Percentiles rank a stretch among this genome's conserved stretches.
Conservation (phyloP, 116 monocot species). For the Iris pallida region DNA sequence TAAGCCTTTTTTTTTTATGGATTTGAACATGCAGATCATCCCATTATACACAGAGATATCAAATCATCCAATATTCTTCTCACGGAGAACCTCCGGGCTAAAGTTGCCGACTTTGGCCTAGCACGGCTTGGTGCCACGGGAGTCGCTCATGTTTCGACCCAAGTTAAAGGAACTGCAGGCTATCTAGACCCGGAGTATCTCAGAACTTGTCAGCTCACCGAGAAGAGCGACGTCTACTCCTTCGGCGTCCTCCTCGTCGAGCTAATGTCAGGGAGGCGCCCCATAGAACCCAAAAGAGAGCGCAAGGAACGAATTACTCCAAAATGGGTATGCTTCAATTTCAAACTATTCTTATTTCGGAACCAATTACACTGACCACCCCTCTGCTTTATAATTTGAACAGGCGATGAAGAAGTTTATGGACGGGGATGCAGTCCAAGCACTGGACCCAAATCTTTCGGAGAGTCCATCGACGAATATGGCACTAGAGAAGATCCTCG, state of each 20-base stretch:
- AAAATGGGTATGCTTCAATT: too few species aligned
- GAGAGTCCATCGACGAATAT: slow-evolving; percentile 40
- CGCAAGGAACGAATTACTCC: slow-evolving; percentile 49
- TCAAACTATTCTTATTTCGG: too few species aligned
- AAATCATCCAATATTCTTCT: slow-evolving; percentile 81
- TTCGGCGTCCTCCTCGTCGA: slow-evolving; percentile 84
- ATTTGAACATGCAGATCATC: slow-evolving; percentile 49
- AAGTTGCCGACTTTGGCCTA: slow-evolving; percentile 95
- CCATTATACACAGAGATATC: slow-evolving; percentile 87
- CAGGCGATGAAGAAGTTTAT: slow-evolving; percentile 75
- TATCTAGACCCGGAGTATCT: slow-evolving; percentile 89
- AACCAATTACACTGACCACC: too few species aligned
- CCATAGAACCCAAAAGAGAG: slow-evolving; percentile 58
- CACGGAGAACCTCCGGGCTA: slow-evolving; percentile 70
- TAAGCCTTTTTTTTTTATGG: too few species aligned
- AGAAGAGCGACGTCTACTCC: slow-evolving; percentile 85
- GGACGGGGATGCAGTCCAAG: slow-evolving; percentile 37
- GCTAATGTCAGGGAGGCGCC: slow-evolving; percentile 55
- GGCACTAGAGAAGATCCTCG: slow-evolving; percentile 65
- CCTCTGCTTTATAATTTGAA: too few species aligned
- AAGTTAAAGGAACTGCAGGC: slow-evolving; percentile 88
- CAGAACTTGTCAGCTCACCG: slow-evolving; percentile 72
- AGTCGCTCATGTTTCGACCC: slow-evolving; percentile 69
- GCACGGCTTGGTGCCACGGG: slow-evolving; percentile 51
- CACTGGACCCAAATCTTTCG: slow-evolving; percentile 50